phyloP scores from a whole-genome alignment of 1,284 basidiomycete species.

The Austroboletus niveus region DNA sequence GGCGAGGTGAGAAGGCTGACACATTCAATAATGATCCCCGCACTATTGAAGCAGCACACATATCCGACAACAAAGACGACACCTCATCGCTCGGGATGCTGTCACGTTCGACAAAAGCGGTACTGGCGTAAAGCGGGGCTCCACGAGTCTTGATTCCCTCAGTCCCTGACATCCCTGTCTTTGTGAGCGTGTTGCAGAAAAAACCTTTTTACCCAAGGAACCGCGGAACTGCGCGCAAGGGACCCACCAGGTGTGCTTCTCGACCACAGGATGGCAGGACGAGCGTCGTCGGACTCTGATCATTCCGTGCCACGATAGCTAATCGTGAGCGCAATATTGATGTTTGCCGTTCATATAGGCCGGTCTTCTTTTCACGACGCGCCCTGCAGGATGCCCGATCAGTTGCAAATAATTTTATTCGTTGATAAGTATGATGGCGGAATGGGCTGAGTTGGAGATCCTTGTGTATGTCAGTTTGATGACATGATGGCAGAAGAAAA shows the following conservation, averaged over 20 bases:
- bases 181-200: slow-evolving; percentile 7
- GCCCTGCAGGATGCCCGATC: slow-evolving; percentile 25
- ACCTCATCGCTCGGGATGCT: slow-evolving; percentile 29
- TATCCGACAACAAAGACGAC: slow-evolving; percentile 8
- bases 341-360: slow-evolving; percentile 15
- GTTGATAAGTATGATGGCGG: slow-evolving; percentile 13
- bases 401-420: slow-evolving; percentile 11
- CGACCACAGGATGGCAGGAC: not conserved
- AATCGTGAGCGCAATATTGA: slow-evolving; percentile 23
- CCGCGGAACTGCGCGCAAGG: slow-evolving; percentile 8
- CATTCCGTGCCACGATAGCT: slow-evolving; percentile 3
- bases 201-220: slow-evolving; percentile 7
- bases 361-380: slow-evolving; percentile 20
- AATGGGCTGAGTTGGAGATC: slow-evolving; percentile 5
- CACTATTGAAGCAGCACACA: slow-evolving; percentile 14
- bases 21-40: slow-evolving; percentile 26
- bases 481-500: slow-evolving; percentile 24
- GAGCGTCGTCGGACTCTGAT: slow-evolving; percentile 19
- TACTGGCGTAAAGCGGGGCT: slow-evolving; percentile 14
- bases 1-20: slow-evolving; percentile 13
- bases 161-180: slow-evolving; percentile 24
- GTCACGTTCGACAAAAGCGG: slow-evolving; percentile 23
- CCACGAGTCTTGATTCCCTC: not conserved
- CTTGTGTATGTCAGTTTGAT: slow-evolving; percentile 11
- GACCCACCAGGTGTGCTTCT: slow-evolving; percentile 27